Percentiles rank a stretch among this genome's conserved stretches.
These are phyloP conservation scores for Aspergillus novofumigatus DNA, from an alignment of 2,329 filamentous ascomycete species.

Conservation along the genomic window DNA sequence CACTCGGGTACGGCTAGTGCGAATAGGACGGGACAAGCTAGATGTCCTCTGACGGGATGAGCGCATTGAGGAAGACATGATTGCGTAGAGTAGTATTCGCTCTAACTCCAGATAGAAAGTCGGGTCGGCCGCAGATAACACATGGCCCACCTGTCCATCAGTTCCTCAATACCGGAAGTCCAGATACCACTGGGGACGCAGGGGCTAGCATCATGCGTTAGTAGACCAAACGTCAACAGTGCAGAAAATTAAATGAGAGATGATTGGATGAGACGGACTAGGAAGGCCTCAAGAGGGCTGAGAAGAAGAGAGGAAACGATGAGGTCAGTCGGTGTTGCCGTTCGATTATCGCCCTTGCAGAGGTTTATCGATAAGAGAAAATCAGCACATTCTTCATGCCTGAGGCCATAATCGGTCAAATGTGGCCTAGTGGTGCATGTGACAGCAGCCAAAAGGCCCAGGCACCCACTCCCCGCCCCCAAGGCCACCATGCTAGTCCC, in stretches of 20 bases:
- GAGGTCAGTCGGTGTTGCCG: conserved; percentile 5
- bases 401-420: neutral
- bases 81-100: conserved; percentile 2
- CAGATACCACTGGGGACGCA: neutral
- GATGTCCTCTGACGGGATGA: conserved; percentile 16
- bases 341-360: conserved; percentile 3
- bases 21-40: conserved; percentile 30
- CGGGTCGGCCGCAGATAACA: conserved; percentile 7
- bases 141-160: conserved; percentile 14
- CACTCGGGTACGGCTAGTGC: conserved; percentile 33
- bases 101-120: conserved; percentile 10
- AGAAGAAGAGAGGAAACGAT: neutral
- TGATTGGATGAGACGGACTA: neutral
- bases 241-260: neutral
- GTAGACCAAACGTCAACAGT: neutral
- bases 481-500: conserved; percentile 21
- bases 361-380: conserved; percentile 25
- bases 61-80: conserved; percentile 29
- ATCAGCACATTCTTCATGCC: neutral
- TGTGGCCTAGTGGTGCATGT: conserved; percentile 9
- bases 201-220: neutral
- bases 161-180: neutral
- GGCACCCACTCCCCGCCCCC: conserved; percentile 24
- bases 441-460: conserved; percentile 8
- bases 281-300: neutral